Base-by-base conservation (phyloP, 257 asterid genomes). In the Schizonepeta tenuifolia region DNA sequence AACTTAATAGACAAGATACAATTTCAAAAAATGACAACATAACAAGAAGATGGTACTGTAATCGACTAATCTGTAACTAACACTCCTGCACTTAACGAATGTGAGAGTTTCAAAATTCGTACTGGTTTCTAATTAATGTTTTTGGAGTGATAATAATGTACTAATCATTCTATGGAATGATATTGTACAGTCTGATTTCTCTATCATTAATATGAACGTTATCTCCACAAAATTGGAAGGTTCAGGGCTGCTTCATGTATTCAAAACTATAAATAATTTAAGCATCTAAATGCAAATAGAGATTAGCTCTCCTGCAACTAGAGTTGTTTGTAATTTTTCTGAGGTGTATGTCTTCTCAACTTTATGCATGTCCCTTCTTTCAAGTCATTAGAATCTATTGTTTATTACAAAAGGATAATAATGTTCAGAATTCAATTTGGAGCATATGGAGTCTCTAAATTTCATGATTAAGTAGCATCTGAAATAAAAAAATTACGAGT, bases 371-470 rank as follows among this genome's bases (percentile, higher is more conserved):
- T n/a, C 44, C 65, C 44, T 28, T 8, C 13, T 59, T 10, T 21
- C 33, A 21, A 10, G 33, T 54, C 60, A 54, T 54, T 20, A 54
- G 28, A 54, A 8, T 51, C 13, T 51, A 8, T 17, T 17, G 24
- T 20, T 54, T 20, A 6, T 8, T 22, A 54, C 14, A 10, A 22
- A 9, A 3, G 9, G n/a, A n/a, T n/a, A 22, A 46, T 9, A 9
- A 14, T 6, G 50, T 28, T 59, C 35, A 24, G 40, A 38, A 47
- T 49, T 75, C 56, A 13, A 15, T n/a, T 14, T 40, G 38, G 58
- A 47, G 71, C 53, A 69, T 40, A 50, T 49, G 69, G 56, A 47
- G 4, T 22, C 55, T 60, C 51, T n/a, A 24, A 60, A 50, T 18
- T 46, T 35, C 17, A 41, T 38, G 17, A 63, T 17, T 3, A 11